Conservation (phyloP, 305 asterid genomes). For the Solanum hybrid region DNA sequence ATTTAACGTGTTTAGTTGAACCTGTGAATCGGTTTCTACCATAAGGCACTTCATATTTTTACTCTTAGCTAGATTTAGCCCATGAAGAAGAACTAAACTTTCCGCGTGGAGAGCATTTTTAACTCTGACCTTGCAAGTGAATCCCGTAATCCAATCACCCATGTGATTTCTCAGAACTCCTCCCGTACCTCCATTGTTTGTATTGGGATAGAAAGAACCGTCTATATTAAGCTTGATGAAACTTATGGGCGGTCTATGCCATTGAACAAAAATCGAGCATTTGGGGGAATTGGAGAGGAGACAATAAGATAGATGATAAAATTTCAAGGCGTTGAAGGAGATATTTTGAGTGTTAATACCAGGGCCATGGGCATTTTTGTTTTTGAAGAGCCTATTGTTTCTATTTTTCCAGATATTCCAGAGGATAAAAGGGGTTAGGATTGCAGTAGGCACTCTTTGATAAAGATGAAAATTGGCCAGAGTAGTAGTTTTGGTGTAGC, state of each 20-base stretch:
- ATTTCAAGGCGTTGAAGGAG: not conserved
- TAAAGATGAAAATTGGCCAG: too few species aligned
- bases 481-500: not conserved
- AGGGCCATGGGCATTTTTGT: not conserved
- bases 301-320: not conserved
- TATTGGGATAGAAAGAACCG: too few species aligned
- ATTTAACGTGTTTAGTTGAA: not conserved
- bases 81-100: not conserved
- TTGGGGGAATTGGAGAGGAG: not conserved
- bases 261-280: not conserved
- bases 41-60: not conserved
- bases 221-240: not conserved
- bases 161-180: not conserved
- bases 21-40: not conserved
- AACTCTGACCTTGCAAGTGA: not conserved
- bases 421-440: not conserved
- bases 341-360: not conserved
- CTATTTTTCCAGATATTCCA: not conserved
- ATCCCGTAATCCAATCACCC: too few species aligned
- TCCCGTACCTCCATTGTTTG: not conserved
- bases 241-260: not conserved
- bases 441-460: not conserved
- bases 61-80: not conserved
- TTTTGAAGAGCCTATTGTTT: not conserved
- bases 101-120: not conserved